Conservation (phyloP, 768 basidiomycete genomes). For the Podaxis mareebaensis region DNA sequence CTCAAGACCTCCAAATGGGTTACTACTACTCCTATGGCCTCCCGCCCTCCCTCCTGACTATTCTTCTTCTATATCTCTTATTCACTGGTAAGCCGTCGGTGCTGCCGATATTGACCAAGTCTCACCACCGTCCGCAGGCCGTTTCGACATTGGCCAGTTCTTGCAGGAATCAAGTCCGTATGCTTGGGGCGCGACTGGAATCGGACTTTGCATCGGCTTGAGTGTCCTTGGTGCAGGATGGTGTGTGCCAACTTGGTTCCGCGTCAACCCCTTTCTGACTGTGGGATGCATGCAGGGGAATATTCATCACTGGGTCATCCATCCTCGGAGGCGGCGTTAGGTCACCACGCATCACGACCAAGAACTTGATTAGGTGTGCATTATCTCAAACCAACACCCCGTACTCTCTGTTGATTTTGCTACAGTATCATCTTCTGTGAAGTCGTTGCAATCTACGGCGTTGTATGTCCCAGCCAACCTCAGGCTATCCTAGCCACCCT, state of each 20-base stretch:
- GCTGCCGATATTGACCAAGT: neutral
- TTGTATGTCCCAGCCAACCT: constrained; percentile 50
- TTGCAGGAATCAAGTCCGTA: constrained; percentile 94
- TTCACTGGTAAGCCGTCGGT: constrained; percentile 70
- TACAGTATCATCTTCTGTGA: constrained; percentile 97
- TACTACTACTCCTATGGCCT: constrained; percentile 62
- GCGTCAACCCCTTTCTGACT: neutral
- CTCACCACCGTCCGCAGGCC: constrained; percentile 69
- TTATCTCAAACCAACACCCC: neutral
- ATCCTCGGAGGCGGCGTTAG: constrained; percentile 96
- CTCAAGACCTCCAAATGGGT: constrained; percentile 37
- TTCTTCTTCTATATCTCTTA: constrained; percentile 83
- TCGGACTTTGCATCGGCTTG: constrained; percentile 90
- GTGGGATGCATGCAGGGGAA: constrained; percentile 68
- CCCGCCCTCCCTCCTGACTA: constrained; percentile 58
- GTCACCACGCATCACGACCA: constrained; percentile 90
- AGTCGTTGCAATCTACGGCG: constrained; percentile 98
- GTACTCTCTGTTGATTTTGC: neutral
- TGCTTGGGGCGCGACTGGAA: constrained; percentile 88
- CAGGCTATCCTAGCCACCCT: constrained; percentile 1
- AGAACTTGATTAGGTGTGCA: constrained; percentile 92
- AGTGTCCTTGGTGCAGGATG: constrained; percentile 96
- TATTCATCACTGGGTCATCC: constrained; percentile 95
- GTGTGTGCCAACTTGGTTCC: constrained; percentile 43
- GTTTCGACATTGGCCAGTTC: constrained; percentile 93